Evolutionary conservation across 129 eudicot species (phyloP).

Genomic region (Arctium minus): DNA sequence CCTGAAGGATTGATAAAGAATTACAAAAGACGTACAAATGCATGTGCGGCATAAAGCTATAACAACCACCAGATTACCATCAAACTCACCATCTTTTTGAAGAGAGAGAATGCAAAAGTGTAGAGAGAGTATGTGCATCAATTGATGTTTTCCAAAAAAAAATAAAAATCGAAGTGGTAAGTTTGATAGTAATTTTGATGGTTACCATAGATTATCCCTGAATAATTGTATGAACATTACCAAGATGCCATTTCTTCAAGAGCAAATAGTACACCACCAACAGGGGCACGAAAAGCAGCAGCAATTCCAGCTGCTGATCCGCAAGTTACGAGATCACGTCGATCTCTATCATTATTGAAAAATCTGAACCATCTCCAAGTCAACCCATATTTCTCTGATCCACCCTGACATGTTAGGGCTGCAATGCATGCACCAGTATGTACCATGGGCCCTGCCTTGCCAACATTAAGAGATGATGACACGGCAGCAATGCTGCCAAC

Average conservation of each 20-base stretch:
- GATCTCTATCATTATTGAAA: constrained; percentile 84
- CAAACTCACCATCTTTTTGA: background rate
- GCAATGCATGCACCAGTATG: constrained; percentile 86
- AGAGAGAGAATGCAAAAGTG: background rate
- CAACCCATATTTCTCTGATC: constrained; percentile 68
- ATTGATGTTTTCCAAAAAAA: background rate
- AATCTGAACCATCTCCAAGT: constrained; percentile 84
- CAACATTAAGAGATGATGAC: constrained; percentile 79
- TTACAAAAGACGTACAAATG: background rate
- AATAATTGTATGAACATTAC: constrained; percentile 34
- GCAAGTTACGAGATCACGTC: constrained; percentile 87
- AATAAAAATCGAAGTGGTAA: background rate
- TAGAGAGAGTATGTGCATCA: background rate
- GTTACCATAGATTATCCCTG: background rate
- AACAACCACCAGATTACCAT: background rate
- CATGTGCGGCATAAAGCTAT: background rate
- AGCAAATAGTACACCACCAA: constrained; percentile 94
- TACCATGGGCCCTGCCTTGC: constrained; percentile 98
- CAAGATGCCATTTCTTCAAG: constrained; percentile 99
- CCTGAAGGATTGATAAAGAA: background rate
- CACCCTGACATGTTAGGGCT: constrained; percentile 77
- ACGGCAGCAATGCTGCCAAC: constrained; percentile 87
- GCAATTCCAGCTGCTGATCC: constrained; percentile 96
- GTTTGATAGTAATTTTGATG: background rate
- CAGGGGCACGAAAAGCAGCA: constrained; percentile 98